Evolutionary conservation across 495 filamentous ascomycete genomes (phyloP).

Genomic region (Daldinia childiae): DNA sequence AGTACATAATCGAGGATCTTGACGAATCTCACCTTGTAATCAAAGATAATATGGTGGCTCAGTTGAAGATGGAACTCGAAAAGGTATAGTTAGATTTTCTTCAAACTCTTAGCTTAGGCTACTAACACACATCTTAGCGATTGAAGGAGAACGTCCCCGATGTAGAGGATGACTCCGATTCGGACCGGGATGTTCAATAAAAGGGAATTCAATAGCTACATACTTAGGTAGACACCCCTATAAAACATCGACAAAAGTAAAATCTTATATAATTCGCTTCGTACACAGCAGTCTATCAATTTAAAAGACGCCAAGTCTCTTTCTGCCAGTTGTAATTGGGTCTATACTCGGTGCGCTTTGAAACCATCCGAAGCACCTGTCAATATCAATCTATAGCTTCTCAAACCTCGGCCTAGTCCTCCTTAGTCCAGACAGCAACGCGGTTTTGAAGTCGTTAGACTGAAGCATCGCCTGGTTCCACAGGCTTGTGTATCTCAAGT

Average conservation of each 20-base stretch:
- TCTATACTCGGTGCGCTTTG: constrained; percentile 9
- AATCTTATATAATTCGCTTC: not conserved
- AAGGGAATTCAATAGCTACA: not conserved
- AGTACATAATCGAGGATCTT: constrained; percentile 72
- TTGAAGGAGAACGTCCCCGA: constrained; percentile 57
- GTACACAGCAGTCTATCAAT: not conserved
- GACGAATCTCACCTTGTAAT: constrained; percentile 78
- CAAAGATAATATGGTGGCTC: constrained; percentile 71
- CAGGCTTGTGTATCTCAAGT: constrained; percentile 80
- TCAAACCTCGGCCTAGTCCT: constrained; percentile 85
- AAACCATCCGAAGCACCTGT: constrained; percentile 6
- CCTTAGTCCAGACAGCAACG: constrained; percentile 77
- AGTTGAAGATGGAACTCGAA: constrained; percentile 69
- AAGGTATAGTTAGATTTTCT: constrained; percentile 51
- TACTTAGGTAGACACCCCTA: not conserved
- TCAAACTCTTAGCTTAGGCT: not conserved
- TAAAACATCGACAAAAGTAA: not conserved
- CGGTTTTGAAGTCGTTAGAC: constrained; percentile 77
- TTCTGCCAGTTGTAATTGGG: not conserved
- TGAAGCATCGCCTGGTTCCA: constrained; percentile 91
- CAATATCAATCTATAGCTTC: constrained; percentile 69
- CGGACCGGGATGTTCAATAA: constrained; percentile 41
- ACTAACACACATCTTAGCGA: constrained; percentile 40
- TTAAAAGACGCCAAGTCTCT: constrained; percentile 8
- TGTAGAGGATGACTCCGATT: constrained; percentile 53